Base-by-base conservation (phyloP, 139 green algal genomes). In the Chlorella vulgaris region DNA sequence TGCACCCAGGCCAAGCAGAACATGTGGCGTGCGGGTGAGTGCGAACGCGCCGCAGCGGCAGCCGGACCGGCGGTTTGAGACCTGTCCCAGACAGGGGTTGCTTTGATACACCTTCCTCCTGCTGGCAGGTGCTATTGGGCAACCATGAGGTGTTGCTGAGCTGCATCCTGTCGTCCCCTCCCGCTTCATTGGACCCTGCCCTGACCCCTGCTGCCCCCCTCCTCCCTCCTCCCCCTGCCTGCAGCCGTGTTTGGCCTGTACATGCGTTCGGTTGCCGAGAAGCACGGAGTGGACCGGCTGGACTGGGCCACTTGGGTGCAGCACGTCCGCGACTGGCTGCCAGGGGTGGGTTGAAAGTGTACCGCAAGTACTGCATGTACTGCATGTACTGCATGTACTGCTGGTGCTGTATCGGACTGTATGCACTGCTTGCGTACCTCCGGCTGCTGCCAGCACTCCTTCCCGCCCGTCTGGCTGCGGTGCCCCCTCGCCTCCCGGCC, bases 191-290 rank as follows among this genome's bases (percentile, higher is more conserved):
- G 15, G 24, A 26, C n/a, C 60, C 10, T 15, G 15, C 47, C 15
- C 47, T 15, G 13, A 55, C 47, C 47, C 47, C 10, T 55, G 15
- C 47, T 55, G n/a, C 47, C 10, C 47, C 47, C 47, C 10, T 15
- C 47, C 47, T 15, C 4, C 26, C 22, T 3, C 60, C 60, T 7
- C 22, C 60, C 22, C n/a, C 10, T 1, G 19, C 43, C 6, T 36
- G 69, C 69, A 77, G 69, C 69, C 69, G 69, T 55, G 6, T 31
- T 77, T 43, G 69, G 69, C 69, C 69, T 77, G 2, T 76, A 61
- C 42, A 21, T 77, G 13, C 43, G 38, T 29, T 29, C 61, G 6
- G 29, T 68, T 7, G 61, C 61, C 2, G 61, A 68, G 61, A n/a
- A 15, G 47, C 47, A 55, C 47, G 47, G 47, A 10, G 47, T 55